Conservation (phyloP, 441 rosid species). For the Euphorbia corollata region DNA sequence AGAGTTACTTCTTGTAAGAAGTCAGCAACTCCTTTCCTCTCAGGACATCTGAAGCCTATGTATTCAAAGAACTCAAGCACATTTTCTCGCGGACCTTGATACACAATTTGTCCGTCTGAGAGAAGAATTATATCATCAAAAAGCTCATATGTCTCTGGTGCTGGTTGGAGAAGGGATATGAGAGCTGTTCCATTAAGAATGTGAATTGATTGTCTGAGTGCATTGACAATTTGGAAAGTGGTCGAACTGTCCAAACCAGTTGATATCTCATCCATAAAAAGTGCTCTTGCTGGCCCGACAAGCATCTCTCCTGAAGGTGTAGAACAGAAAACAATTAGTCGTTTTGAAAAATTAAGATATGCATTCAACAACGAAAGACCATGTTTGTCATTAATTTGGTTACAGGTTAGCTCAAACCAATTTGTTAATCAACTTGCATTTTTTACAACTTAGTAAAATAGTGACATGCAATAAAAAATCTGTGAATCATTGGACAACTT, state of each 20-base stretch:
- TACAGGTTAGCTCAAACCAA: no score
- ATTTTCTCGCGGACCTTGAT: constrained; percentile 59
- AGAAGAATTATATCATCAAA: constrained; percentile 68
- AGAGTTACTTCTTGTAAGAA: constrained; percentile 61
- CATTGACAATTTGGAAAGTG: constrained; percentile 54
- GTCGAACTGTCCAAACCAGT: constrained; percentile 72
- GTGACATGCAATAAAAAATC: no score
- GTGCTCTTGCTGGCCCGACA: constrained; percentile 56
- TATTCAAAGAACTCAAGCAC: constrained; percentile 51
- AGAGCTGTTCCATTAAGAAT: constrained; percentile 54
- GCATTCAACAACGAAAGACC: not conserved
- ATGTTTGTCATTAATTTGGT: not conserved
- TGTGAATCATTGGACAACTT: no score
- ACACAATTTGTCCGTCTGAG: constrained; percentile 53
- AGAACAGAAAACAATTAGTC: not conserved
- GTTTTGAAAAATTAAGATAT: not conserved
- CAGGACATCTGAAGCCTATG: constrained; percentile 68
- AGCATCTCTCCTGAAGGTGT: constrained; percentile 56
- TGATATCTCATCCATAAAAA: constrained; percentile 74
- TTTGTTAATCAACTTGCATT: no score
- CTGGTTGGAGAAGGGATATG: constrained; percentile 78
- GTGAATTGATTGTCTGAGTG: constrained; percentile 46
- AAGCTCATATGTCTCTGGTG: constrained; percentile 66
- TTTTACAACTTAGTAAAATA: no score
- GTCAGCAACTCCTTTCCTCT: constrained; percentile 70